These are phyloP conservation scores for Conticribra weissflogii DNA, from an alignment of 108 stramenopile genomes.

Conservation along the genomic window DNA sequence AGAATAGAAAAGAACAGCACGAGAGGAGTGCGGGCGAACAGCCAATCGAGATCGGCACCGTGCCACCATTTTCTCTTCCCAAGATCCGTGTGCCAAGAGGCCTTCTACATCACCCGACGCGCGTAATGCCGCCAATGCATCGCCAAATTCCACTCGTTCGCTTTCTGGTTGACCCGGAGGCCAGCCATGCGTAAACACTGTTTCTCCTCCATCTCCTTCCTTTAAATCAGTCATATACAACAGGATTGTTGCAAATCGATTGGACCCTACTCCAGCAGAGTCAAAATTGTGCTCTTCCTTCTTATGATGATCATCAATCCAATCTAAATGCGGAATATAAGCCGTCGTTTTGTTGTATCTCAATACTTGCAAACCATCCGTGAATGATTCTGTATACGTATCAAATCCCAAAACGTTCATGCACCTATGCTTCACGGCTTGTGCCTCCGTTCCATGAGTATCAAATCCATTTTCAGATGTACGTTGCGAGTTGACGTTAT, in stretches of 20 bases:
- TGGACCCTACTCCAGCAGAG: conserved; percentile 76
- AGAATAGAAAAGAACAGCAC: conserved; percentile 89
- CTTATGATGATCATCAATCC: conserved; percentile 61
- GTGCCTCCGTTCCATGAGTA: conserved; percentile 74
- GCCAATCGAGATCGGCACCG: conserved; percentile 70
- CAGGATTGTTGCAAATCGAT: conserved; percentile 95
- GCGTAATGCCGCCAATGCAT: conserved; percentile 48
- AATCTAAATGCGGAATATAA: conserved; percentile 93
- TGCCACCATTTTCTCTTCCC: conserved; percentile 86
- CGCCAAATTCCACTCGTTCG: conserved; percentile 24
- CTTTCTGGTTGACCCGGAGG: conserved; percentile 50
- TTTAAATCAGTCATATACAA: conserved; percentile 93
- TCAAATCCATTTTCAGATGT: conserved; percentile 90
- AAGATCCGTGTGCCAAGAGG: conserved; percentile 66
- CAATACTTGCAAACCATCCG: conserved; percentile 95
- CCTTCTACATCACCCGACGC: conserved; percentile 49
- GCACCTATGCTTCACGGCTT: conserved; percentile 59
- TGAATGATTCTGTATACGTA: conserved; percentile 74
- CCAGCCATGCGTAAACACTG: conserved; percentile 86
- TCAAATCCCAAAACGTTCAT: conserved; percentile 79
- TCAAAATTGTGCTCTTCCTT: conserved; percentile 71
- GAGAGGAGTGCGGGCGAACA: conserved; percentile 69
- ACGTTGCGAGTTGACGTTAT: conserved; percentile 63
- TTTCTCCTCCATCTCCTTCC: conserved; percentile 90
- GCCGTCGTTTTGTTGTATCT: conserved; percentile 92